Conservation (phyloP, 2,329 filamentous ascomycete species). For the Diaporthe destruens region DNA sequence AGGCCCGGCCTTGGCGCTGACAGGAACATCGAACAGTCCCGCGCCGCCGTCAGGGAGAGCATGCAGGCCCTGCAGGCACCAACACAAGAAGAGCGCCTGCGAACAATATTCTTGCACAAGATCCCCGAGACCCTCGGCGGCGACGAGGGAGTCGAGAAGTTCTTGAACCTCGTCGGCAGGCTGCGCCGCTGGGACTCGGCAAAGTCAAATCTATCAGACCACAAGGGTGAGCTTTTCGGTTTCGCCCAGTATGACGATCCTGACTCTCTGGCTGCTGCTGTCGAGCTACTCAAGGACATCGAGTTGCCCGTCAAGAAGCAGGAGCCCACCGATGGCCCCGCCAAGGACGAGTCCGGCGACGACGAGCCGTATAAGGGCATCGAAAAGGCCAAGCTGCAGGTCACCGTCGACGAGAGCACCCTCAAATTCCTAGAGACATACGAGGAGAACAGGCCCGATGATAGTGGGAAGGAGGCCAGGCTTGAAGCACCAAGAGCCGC, state of each 20-base stretch:
- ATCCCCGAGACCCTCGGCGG: conserved; percentile 83
- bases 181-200: conserved; percentile 88
- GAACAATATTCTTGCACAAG: conserved; percentile 90
- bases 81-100: conserved; percentile 88
- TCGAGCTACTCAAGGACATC: conserved; percentile 86
- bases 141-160: conserved; percentile 82
- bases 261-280: conserved; percentile 86
- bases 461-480: conserved; percentile 73
- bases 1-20: conserved; percentile 70
- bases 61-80: conserved; percentile 83
- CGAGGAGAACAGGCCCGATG: conserved; percentile 74
- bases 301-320: conserved; percentile 86
- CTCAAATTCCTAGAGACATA: conserved; percentile 88
- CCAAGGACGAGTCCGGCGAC: conserved; percentile 51
- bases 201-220: conserved; percentile 69
- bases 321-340: conserved; percentile 59
- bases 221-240: conserved; percentile 88
- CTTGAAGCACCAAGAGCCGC: conserved; percentile 77
- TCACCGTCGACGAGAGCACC: conserved; percentile 85
- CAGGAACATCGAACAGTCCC: conserved; percentile 74
- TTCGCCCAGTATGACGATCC: conserved; percentile 96
- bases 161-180: conserved; percentile 82
- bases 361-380: conserved; percentile 65
- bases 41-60: conserved; percentile 75
- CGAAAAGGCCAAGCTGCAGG: conserved; percentile 78